Evolutionary conservation across 2,329 filamentous ascomycete genomes (phyloP).

Genomic region (Beauveria caledonica): DNA sequence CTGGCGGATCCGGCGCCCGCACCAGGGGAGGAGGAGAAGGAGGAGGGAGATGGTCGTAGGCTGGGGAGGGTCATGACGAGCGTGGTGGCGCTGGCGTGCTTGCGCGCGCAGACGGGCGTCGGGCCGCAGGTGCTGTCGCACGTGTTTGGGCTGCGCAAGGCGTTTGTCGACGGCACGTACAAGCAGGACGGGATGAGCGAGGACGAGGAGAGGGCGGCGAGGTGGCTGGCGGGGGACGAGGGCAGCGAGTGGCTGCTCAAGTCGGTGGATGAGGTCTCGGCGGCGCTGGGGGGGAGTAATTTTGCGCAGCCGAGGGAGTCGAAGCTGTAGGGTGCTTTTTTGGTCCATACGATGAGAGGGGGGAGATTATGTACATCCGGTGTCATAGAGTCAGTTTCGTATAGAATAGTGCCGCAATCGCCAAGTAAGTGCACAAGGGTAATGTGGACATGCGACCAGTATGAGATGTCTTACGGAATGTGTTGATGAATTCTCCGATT

Average conservation of each 20-base stretch:
- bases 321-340: constrained; percentile 17
- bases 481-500: too few species aligned
- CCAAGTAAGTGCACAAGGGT: too few species aligned
- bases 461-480: too few species aligned
- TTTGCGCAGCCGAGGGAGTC: constrained; percentile 25
- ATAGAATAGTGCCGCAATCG: too few species aligned
- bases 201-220: constrained; percentile 24
- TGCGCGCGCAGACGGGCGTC: constrained; percentile 73
- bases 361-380: too few species aligned
- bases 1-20: constrained; percentile 69
- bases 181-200: constrained; percentile 24
- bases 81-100: constrained; percentile 63
- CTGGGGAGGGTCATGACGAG: constrained; percentile 66
- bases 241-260: constrained; percentile 39
- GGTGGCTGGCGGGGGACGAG: constrained; percentile 37
- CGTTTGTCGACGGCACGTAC: constrained; percentile 57
- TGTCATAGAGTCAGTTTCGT: too few species aligned
- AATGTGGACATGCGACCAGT: too few species aligned
- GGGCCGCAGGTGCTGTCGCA: constrained; percentile 76
- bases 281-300: constrained; percentile 35
- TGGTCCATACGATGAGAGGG: too few species aligned
- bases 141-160: constrained; percentile 72
- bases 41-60: constrained; percentile 21
- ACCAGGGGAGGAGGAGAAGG: constrained; percentile 29
- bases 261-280: constrained; percentile 36